Evolutionary conservation across 2,329 filamentous ascomycete genomes (phyloP).

Genomic region (Coniochaeta sp.): DNA sequence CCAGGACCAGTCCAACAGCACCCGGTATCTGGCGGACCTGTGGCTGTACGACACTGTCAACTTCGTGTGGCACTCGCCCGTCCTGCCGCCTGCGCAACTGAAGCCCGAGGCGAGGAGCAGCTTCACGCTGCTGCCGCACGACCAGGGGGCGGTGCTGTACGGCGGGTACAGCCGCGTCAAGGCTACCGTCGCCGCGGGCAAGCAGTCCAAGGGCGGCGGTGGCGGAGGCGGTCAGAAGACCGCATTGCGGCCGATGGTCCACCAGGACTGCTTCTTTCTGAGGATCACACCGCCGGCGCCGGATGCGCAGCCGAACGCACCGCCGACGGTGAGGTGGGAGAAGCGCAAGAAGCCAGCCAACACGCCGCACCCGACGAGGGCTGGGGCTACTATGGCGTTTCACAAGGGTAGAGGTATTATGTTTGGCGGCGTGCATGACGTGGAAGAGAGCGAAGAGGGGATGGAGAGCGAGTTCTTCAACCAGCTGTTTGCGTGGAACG

Average conservation of each 20-base stretch:
- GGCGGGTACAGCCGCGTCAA: conserved; percentile 94
- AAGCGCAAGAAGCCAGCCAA: conserved; percentile 88
- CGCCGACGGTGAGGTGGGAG: conserved; percentile 82
- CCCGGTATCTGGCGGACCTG: conserved; percentile 85
- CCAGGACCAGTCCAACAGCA: conserved; percentile 92
- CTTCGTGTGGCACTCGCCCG: conserved; percentile 76
- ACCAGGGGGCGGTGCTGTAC: conserved; percentile 81
- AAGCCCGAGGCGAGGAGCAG: conserved; percentile 89
- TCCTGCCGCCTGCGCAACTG: conserved; percentile 67
- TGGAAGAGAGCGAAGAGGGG: conserved; percentile 84
- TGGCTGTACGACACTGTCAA: conserved; percentile 93
- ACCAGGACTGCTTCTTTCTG: conserved; percentile 93
- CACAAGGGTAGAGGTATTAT: conserved; percentile 89
- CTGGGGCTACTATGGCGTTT: conserved; percentile 87
- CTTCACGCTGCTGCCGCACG: conserved; percentile 86
- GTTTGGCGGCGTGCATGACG: conserved; percentile 92
- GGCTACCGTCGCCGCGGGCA: conserved; percentile 52
- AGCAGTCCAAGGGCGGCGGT: conserved; percentile 43
- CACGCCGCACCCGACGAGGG: conserved; percentile 71
- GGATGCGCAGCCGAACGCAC: conserved; percentile 57
- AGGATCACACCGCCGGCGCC: conserved; percentile 66
- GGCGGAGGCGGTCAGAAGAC: conserved; percentile 59
- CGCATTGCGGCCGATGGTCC: conserved; percentile 76
- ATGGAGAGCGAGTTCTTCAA: conserved; percentile 99
- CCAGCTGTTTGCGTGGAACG: conserved; percentile 83